These are phyloP conservation scores for Pelargonium nanum DNA, from an alignment of 345 rosid genomes.

Conservation along the genomic window DNA sequence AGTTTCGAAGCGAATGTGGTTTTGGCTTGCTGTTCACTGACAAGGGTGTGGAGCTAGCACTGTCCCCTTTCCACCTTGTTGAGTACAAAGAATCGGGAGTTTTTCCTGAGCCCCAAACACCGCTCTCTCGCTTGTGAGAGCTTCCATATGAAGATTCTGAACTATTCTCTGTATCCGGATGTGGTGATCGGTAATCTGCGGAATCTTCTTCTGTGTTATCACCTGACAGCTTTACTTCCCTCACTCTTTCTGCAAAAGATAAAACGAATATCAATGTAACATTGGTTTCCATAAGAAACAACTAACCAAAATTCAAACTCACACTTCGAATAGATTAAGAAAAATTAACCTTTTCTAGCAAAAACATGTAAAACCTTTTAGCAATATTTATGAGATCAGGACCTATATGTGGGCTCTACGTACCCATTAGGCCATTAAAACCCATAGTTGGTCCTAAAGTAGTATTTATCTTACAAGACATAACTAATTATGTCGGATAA, in stretches of 20 bases:
- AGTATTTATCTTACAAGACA: too few relatives aligned
- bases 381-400: too few relatives aligned
- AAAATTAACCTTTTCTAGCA: too few relatives aligned
- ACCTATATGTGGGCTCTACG: too few relatives aligned
- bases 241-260: not conserved
- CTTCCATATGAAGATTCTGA: conserved; percentile 1
- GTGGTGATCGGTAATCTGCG: not conserved
- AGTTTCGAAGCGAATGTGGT: not conserved
- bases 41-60: conserved; percentile 1
- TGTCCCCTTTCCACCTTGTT: too few relatives aligned
- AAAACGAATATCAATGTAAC: not conserved
- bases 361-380: too few relatives aligned
- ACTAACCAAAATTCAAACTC: too few relatives aligned
- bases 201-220: not conserved
- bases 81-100: not conserved
- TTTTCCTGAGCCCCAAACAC: not conserved
- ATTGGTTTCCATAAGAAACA: too few relatives aligned
- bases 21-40: conserved; percentile 4
- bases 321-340: too few relatives aligned
- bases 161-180: not conserved
- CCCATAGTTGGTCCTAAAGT: too few relatives aligned
- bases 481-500: too few relatives aligned
- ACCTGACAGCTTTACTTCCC: not conserved
- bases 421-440: too few relatives aligned
- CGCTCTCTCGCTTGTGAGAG: not conserved